Evolutionary conservation across 2,329 filamentous ascomycete species (phyloP).

Genomic region (Myriosclerotinia duriaeana): DNA sequence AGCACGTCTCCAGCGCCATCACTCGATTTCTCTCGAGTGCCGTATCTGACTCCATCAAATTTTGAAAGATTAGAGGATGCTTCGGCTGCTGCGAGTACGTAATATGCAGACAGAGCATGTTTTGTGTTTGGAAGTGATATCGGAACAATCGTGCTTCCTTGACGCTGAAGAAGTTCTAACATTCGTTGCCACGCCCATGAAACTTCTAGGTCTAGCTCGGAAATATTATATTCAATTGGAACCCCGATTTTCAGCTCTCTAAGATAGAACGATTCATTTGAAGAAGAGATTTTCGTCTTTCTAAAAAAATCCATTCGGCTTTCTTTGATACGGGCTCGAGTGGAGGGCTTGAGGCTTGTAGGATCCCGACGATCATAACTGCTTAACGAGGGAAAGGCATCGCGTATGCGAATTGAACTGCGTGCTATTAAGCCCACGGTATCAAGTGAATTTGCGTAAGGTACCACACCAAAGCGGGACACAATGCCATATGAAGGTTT

Average conservation of each 20-base stretch:
- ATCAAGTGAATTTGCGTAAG: conserved; percentile 73
- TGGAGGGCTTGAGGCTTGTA: conserved; percentile 52
- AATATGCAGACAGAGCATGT: conserved; percentile 88
- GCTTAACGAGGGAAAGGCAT: conserved; percentile 33
- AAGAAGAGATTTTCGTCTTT: neutral
- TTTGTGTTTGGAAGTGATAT: conserved; percentile 81
- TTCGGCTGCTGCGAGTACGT: conserved; percentile 91
- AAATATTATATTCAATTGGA: conserved; percentile 81
- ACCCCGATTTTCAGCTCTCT: conserved; percentile 51
- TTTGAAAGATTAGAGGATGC: conserved; percentile 94
- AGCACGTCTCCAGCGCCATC: conserved; percentile 63
- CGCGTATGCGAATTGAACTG: conserved; percentile 42
- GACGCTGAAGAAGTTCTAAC: conserved; percentile 56
- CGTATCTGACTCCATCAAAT: conserved; percentile 96
- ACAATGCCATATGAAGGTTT: conserved; percentile 71
- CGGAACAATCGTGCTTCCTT: conserved; percentile 71
- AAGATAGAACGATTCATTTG: conserved; percentile 14
- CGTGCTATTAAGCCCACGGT: conserved; percentile 65
- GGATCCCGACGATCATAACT: conserved; percentile 43
- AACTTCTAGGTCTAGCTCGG: conserved; percentile 70
- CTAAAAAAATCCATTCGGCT: conserved; percentile 14
- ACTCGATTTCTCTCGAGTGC: conserved; percentile 45
- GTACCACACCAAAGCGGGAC: conserved; percentile 67
- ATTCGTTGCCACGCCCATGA: conserved; percentile 66
- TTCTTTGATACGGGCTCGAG: conserved; percentile 42